Base-by-base conservation (phyloP, 2,329 filamentous ascomycete genomes). In the Pyricularia pennisetigena region DNA sequence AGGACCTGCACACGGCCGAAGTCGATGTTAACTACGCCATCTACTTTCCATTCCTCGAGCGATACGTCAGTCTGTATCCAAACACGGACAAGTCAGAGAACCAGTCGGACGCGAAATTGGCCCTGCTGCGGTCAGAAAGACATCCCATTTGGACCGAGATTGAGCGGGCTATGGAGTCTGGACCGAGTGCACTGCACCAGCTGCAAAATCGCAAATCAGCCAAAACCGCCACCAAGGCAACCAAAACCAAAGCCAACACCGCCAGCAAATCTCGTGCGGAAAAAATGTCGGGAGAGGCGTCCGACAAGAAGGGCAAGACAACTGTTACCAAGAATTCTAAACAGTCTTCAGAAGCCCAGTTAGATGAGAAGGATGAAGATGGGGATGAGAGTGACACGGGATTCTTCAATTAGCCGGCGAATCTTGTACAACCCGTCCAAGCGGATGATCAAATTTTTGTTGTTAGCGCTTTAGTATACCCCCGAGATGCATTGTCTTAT, bases 1-100 rank as follows among this genome's bases (percentile, higher is more conserved):
- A 77, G 7, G 82, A 88, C 69, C 80, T 91, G n/a, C 89, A 92
- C 75, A 81, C 86, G 28, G 87, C 87, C 29, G 85, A 93, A 74
- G 86, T 94, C 14, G 91, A 94, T 74, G 81, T 91, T 70, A 88
- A 91, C 72, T 95, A 95, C 75, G 87, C 91, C 1, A 83, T 86
- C 67, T 90, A 89, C 77, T 91, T 86, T 70, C 92, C 92, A 1
- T 85, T 91, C 63, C 82, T 88, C 73, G 87, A 91, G 76, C 81
- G 84, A 26, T 95, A 95, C 77, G 82, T 91, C 71, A 87, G 86
- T 72, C 75, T 90, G 20, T 90, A 88, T 72, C 80, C 84, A 1
- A 71, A 72, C n/a, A 70, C 71, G 72, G 72, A 68, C 70, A 72
- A 59, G 12, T 70, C 71, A 20, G 73, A 74, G 32, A 81, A 76